phyloP scores from a whole-genome alignment of 2,329 filamentous ascomycete species.

The Orbilia javanica region DNA sequence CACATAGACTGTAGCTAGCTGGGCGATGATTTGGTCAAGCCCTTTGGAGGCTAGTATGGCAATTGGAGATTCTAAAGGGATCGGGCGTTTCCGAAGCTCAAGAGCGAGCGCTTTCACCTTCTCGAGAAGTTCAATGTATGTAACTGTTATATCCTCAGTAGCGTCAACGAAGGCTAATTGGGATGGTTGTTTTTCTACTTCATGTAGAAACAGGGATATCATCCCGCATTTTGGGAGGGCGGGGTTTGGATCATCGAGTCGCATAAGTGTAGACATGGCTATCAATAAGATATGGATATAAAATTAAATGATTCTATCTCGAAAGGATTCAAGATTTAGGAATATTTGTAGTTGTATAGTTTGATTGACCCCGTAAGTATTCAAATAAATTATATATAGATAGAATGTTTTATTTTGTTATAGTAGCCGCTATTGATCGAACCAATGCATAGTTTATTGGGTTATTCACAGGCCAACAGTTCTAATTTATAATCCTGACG shows the following conservation, averaged over 20 bases:
- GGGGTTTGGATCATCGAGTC: background rate
- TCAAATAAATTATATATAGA: no score
- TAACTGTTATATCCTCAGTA: background rate
- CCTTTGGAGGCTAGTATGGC: constrained; percentile 12
- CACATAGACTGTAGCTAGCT: constrained; percentile 9
- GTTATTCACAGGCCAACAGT: no score
- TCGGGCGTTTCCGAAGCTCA: background rate
- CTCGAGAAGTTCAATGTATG: background rate
- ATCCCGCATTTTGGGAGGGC: constrained; percentile 1
- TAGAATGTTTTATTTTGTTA: no score
- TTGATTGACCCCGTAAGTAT: no score
- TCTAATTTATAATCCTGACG: no score
- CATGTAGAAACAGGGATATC: background rate
- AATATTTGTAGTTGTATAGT: no score
- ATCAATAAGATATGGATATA: no score
- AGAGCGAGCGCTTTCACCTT: constrained; percentile 1
- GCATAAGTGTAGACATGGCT: no score
- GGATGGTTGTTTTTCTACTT: background rate
- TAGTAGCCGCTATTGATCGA: no score
- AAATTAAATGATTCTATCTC: no score
- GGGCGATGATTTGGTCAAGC: constrained; percentile 10
- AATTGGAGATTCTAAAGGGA: constrained; percentile 4
- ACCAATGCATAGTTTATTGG: no score
- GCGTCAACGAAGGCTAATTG: constrained; percentile 13
- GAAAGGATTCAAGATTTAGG: no score